phyloP scores from a whole-genome alignment of 352 stramenopile species.

The Phytophthora pluvialis region DNA sequence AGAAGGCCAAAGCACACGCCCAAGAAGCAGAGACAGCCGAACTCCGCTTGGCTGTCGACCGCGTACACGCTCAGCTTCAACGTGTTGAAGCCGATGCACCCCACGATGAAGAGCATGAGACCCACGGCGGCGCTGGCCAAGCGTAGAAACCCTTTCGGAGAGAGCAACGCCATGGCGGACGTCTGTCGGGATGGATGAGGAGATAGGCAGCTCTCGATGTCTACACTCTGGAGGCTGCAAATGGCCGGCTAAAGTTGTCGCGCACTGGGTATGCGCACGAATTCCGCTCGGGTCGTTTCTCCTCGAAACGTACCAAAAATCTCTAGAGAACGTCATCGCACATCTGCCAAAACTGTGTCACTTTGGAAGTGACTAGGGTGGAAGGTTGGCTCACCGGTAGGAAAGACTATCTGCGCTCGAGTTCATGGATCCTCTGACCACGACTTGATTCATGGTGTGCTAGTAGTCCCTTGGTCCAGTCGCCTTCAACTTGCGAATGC shows the following conservation, averaged over 20 bases:
- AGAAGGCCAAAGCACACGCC: constrained; percentile 68
- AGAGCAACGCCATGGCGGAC: constrained; percentile 18
- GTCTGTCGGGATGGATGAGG: neutral
- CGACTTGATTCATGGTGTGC: too few species aligned
- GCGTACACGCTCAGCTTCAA: constrained; percentile 36
- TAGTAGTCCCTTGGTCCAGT: too few species aligned
- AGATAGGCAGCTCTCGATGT: neutral
- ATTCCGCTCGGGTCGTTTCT: neutral
- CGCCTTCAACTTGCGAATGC: neutral
- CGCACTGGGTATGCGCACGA: neutral
- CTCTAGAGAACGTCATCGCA: neutral
- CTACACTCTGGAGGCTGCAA: too few species aligned
- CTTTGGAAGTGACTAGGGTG: neutral
- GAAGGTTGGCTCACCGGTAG: neutral
- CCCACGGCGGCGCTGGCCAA: constrained; percentile 43
- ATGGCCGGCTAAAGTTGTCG: neutral
- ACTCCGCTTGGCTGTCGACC: constrained; percentile 60
- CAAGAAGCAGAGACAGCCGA: constrained; percentile 80
- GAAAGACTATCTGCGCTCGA: neutral
- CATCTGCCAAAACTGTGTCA: neutral
- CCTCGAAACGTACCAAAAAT: constrained; percentile 9
- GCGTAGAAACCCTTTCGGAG: constrained; percentile 45
- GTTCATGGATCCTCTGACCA: too few species aligned
- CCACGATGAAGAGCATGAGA: constrained; percentile 50
- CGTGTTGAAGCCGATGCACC: constrained; percentile 59